These are phyloP conservation scores for Penicillium hesseltinei DNA, from an alignment of 2,329 filamentous ascomycete species.

Conservation along the genomic window DNA sequence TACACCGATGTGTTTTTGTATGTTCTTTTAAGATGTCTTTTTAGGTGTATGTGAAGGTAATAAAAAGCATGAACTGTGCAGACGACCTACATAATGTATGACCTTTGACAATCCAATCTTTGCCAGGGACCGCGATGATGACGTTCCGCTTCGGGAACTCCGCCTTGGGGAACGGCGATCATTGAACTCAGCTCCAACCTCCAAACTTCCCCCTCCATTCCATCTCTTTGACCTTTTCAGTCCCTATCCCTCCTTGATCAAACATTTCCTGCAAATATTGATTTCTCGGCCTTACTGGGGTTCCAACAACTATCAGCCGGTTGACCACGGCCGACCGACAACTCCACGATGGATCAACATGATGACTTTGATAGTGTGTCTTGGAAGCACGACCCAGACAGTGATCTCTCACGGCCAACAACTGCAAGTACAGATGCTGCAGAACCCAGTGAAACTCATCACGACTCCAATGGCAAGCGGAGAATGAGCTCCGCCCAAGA, in stretches of 20 bases:
- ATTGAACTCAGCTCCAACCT: constrained; percentile 21
- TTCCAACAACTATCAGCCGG: constrained; percentile 16
- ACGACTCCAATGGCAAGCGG: constrained; percentile 50
- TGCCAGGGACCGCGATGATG: constrained; percentile 17
- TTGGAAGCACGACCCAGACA: constrained; percentile 66
- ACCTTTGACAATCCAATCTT: neutral
- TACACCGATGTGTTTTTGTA: too few relatives aligned
- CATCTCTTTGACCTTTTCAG: constrained; percentile 3
- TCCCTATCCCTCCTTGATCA: neutral
- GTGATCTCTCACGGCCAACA: constrained; percentile 44
- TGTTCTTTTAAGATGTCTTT: too few relatives aligned
- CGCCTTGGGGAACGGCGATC: constrained; percentile 27
- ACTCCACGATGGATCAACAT: constrained; percentile 46
- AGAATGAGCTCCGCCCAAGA: constrained; percentile 46
- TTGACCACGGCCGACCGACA: constrained; percentile 17
- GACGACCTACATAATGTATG: too few relatives aligned
- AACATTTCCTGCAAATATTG: neutral
- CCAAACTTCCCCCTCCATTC: constrained; percentile 15
- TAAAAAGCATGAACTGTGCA: too few relatives aligned
- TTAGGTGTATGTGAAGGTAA: too few relatives aligned
- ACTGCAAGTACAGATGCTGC: constrained; percentile 44
- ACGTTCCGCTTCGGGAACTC: constrained; percentile 24
- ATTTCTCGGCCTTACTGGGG: constrained; percentile 1
- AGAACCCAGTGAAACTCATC: constrained; percentile 32
- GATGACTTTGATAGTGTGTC: constrained; percentile 80